Evolutionary conservation across 176 grass and related monocot species (phyloP), one percentile per base, ranked within the genome.

Genomic region (Cenchrus americanus): DNA sequence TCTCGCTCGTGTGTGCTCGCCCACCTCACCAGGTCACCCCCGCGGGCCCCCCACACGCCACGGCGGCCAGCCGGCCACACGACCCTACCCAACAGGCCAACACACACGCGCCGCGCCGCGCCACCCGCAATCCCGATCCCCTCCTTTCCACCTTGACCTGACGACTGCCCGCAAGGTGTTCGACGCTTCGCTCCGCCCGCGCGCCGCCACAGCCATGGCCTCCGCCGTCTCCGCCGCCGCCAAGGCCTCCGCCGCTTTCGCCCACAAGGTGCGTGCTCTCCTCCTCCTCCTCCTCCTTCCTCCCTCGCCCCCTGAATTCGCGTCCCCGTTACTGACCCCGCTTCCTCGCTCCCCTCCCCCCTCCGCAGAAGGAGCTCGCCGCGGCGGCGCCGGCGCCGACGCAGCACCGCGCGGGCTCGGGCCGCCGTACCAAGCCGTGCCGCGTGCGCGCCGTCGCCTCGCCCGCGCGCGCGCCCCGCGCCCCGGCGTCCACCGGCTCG

Each of bases 401-500:
- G 63, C 92, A 78, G 66, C 84, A 87, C 62, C 74, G 80, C 13
- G 84, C 84, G 40, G 75, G 81, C 19, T 12, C 71, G 66, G 74
- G 89, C 37, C 71, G 65, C 14, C 75, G 81, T 67, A 59, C 65
- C 15, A 62, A 75, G 26, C 63, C 77, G 2, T 82, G 80, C 8
- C 82, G 80, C 14, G 80, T 87, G 10, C 91, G 92, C 51, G 89
- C 96, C 47, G 87, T 95, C 24, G 85, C 87, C 37, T 84, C 93
- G 17, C 93, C 96, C 4, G 53, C 89, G 1, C 92, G 63, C 11
- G 80, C 88, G 1, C 91, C 88, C 9, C 84, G 96, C 24, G 53
- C 87, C 61, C 93, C 93, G 10, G 80, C 89, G 19, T 72, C 93
- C 73, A 98, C 91, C 10, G 93, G 96, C 47, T 95, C 93, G 69